These are phyloP conservation scores for Geranomyces variabilis DNA, from an alignment of 192 early-diverging fungal genomes.

Conservation along the genomic window DNA sequence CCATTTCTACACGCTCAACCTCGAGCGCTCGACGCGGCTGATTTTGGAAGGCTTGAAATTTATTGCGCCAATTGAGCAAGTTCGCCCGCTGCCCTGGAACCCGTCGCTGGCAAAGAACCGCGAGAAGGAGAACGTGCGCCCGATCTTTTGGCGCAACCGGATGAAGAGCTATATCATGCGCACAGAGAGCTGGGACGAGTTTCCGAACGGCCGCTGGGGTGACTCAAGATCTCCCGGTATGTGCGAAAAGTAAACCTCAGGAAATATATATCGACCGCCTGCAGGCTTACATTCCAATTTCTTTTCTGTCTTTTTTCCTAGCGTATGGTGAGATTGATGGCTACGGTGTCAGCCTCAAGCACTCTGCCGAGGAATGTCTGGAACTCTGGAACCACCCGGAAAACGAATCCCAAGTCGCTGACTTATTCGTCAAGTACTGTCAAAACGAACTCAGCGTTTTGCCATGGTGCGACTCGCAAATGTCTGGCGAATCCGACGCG, in stretches of 20 bases:
- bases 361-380: conserved; percentile 66
- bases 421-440: conserved; percentile 84
- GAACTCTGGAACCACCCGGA: conserved; percentile 80
- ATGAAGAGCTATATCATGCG: conserved; percentile 85
- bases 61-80: conserved; percentile 69
- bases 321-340: conserved; percentile 66
- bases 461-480: conserved; percentile 87
- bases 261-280: too few relatives aligned
- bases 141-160: conserved; percentile 98
- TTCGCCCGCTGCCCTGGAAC: conserved; percentile 78
- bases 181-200: conserved; percentile 95
- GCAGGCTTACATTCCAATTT: too few relatives aligned
- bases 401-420: conserved; percentile 65
- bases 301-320: not conserved
- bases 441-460: conserved; percentile 72
- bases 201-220: conserved; percentile 98
- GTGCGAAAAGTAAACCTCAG: too few relatives aligned
- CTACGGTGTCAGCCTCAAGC: conserved; percentile 78
- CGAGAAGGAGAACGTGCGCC: conserved; percentile 93
- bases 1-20: conserved; percentile 94
- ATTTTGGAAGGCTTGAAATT: conserved; percentile 85
- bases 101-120: conserved; percentile 84
- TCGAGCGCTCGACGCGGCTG: conserved; percentile 83
- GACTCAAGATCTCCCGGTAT: conserved; percentile 86
- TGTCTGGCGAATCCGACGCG: conserved; percentile 73